Evolutionary conservation across 2,329 filamentous ascomycete species (phyloP).

Genomic region (Pyrenophora graminea): DNA sequence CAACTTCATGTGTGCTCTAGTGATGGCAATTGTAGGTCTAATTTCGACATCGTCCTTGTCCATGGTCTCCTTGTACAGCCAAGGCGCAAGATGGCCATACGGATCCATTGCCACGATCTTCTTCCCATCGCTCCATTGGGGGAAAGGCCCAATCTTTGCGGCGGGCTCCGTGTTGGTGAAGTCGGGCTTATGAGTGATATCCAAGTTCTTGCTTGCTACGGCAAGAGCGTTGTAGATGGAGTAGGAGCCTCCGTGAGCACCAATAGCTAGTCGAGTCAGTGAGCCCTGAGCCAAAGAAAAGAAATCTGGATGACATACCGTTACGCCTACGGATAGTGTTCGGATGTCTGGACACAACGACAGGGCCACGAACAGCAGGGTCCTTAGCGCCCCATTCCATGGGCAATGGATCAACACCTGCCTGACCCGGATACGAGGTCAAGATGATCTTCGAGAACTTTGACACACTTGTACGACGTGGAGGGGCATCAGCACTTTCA

Average conservation of each 20-base stretch:
- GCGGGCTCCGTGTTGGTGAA: conserved; percentile 89
- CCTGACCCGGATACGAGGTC: conserved; percentile 90
- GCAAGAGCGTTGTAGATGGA: conserved; percentile 94
- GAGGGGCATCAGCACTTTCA: conserved; percentile 36
- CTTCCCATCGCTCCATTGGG: conserved; percentile 84
- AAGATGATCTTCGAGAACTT: conserved; percentile 67
- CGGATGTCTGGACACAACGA: conserved; percentile 78
- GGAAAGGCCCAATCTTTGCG: conserved; percentile 84
- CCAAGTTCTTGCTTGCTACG: conserved; percentile 86
- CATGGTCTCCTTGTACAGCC: conserved; percentile 79
- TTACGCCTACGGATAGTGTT: conserved; percentile 81
- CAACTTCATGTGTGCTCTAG: conserved; percentile 93
- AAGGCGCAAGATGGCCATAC: conserved; percentile 83
- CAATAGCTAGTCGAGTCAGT: conserved; percentile 57
- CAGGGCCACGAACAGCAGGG: conserved; percentile 75
- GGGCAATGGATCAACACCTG: conserved; percentile 86
- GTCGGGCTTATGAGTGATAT: conserved; percentile 77
- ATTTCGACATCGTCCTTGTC: conserved; percentile 81
- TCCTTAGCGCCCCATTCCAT: conserved; percentile 86
- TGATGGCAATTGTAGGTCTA: conserved; percentile 87
- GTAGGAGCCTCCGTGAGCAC: conserved; percentile 85
- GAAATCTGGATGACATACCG: conserved; percentile 55
- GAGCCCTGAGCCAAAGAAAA: background rate
- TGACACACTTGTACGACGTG: conserved; percentile 50
- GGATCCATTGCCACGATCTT: conserved; percentile 99